A percentile compares a stretch with the other conserved stretches of the same genome.
Evolutionary conservation across 495 filamentous ascomycete species (phyloP).

Genomic region (Xylaria telfairii): DNA sequence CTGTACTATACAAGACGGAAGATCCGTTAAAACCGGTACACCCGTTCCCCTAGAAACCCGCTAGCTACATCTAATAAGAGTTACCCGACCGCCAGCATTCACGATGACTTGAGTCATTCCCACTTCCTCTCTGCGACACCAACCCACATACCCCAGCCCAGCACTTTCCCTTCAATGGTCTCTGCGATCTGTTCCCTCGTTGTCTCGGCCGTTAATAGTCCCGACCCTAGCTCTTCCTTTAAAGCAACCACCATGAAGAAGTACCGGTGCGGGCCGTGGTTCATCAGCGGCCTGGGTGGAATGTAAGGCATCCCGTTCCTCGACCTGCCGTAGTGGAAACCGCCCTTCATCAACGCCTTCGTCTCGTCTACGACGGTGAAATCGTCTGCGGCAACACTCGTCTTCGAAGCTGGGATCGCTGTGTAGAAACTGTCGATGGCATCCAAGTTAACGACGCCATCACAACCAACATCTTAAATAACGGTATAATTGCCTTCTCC

Average conservation of each 20-base stretch:
- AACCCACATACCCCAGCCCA: slow-evolving; percentile 51
- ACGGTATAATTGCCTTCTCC: neutral
- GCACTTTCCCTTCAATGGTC: slow-evolving; percentile 48
- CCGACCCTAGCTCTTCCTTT: slow-evolving; percentile 44
- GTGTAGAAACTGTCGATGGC: slow-evolving; percentile 46
- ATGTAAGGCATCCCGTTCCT: slow-evolving; percentile 46
- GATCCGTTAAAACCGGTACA: slow-evolving; percentile 16
- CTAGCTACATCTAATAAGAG: neutral
- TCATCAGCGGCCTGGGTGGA: slow-evolving; percentile 48
- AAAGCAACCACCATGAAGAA: slow-evolving; percentile 58
- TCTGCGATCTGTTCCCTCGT: slow-evolving; percentile 49
- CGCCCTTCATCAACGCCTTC: slow-evolving; percentile 30
- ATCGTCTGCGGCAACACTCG: slow-evolving; percentile 46
- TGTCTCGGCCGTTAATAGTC: slow-evolving; percentile 40
- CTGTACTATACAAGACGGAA: neutral
- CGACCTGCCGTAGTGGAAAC: slow-evolving; percentile 55
- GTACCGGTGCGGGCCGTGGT: slow-evolving; percentile 58
- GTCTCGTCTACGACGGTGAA: slow-evolving; percentile 41
- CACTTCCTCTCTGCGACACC: slow-evolving; percentile 53
- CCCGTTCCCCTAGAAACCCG: neutral
- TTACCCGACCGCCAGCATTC: slow-evolving; percentile 15
- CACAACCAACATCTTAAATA: neutral
- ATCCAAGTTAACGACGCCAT: neutral
- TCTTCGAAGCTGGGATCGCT: slow-evolving; percentile 48
- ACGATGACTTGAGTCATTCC: slow-evolving; percentile 27